Conservation (phyloP, 1,139 yeast species). For the Scheffersomyces lignicola region DNA sequence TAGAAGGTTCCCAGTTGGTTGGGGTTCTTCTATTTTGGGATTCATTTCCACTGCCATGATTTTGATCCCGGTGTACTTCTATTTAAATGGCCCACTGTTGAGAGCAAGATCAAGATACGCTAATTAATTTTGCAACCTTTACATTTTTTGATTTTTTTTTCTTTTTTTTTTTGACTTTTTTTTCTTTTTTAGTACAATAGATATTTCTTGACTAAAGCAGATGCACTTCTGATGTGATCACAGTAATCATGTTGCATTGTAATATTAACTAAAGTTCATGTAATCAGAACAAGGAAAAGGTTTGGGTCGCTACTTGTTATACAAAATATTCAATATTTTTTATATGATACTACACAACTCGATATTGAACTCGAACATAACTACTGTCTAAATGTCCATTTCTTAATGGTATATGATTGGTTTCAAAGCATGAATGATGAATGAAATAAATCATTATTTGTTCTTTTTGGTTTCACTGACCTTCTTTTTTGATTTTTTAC, state of each 20-base stretch:
- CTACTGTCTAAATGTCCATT: too few species aligned
- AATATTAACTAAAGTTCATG: too few species aligned
- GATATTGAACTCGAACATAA: too few species aligned
- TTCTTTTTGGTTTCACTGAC: neutral
- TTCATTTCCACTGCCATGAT: constrained; percentile 56
- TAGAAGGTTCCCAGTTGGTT: constrained; percentile 48
- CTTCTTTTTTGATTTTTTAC: constrained; percentile 2
- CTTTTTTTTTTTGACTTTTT: neutral
- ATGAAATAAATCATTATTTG: neutral
- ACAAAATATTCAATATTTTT: too few species aligned
- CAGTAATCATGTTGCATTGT: too few species aligned
- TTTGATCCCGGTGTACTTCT: constrained; percentile 60
- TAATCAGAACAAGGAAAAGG: too few species aligned
- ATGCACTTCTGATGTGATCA: too few species aligned
- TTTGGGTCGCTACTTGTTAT: too few species aligned
- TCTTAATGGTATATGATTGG: constrained; percentile 2
- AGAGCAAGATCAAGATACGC: constrained; percentile 52
- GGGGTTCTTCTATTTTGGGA: constrained; percentile 65
- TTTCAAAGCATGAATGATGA: constrained; percentile 1
- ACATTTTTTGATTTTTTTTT: constrained; percentile 1
- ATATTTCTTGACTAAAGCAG: too few species aligned
- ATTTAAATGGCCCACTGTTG: constrained; percentile 28
- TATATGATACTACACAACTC: too few species aligned
- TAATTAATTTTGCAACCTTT: constrained; percentile 6
- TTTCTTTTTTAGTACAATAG: too few species aligned